Percentiles rank a stretch among this genome's conserved stretches.
Evolutionary conservation across 768 basidiomycete species (phyloP).

Genomic region (Macrolepiota fuliginosa): DNA sequence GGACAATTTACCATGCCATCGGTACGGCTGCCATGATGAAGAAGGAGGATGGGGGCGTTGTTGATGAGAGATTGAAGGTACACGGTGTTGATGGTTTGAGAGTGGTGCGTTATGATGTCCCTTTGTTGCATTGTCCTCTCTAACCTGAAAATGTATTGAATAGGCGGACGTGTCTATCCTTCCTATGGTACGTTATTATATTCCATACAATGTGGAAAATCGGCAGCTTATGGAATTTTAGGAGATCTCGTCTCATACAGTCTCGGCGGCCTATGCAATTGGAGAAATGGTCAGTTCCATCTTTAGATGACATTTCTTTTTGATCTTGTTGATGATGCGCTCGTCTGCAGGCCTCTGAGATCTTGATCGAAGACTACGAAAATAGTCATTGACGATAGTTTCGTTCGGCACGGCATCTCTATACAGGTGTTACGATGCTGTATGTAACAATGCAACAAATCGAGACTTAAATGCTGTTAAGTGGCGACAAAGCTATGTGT

Average conservation of each 20-base stretch:
- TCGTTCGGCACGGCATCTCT: neutral
- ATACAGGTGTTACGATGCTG: neutral
- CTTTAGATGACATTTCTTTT: neutral
- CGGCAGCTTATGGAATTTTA: neutral
- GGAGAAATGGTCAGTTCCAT: constrained; percentile 8
- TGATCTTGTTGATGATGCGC: neutral
- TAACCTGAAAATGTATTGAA: neutral
- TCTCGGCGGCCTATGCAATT: constrained; percentile 3
- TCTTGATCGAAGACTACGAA: neutral
- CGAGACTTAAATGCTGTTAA: neutral
- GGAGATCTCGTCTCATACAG: constrained; percentile 3
- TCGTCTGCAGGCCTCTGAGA: neutral
- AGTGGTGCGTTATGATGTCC: constrained; percentile 24
- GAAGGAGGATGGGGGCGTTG: constrained; percentile 28
- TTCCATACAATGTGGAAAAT: neutral
- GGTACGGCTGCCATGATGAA: constrained; percentile 28
- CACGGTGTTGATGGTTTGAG: constrained; percentile 30
- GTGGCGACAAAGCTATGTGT: neutral
- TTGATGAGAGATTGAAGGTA: constrained; percentile 27
- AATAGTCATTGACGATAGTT: neutral
- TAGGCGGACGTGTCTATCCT: constrained; percentile 9
- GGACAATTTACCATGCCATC: constrained; percentile 13
- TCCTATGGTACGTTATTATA: neutral
- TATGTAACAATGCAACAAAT: neutral
- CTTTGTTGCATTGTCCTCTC: constrained; percentile 10